Base-by-base conservation (phyloP, 306 rosid species). In the Malus sylvestris region DNA sequence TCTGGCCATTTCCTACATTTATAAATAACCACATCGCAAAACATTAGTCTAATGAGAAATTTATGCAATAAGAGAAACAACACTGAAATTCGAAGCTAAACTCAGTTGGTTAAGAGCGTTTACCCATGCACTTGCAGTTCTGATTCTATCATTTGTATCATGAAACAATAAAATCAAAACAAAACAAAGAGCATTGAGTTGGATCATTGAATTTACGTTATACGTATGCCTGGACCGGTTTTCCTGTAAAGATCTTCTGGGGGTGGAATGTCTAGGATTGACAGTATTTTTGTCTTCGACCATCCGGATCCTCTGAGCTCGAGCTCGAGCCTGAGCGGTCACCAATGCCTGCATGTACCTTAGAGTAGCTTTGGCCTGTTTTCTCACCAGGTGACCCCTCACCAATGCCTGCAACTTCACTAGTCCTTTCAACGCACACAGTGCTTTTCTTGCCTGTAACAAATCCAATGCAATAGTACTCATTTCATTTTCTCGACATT, bases 371-470 rank as follows among this genome's bases (percentile, higher is more conserved):
- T 87, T 89, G 60, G 97, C 97, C 25, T 89, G 96, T 74, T 87
- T 90, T 72, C 97, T 92, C 85, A 94, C 95, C 65, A 92, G 82
- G 79, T 92, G 98, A 40, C 98, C 98, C 79, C 97, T 92, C 67
- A 88, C 96, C 70, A 94, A 76, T 57, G 97, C 98, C 80, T 94
- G 98, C 83, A 94, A 80, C 87, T 91, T 94, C 83, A 94, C 98
- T 46, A 94, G 12, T 52, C 98, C 97, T 78, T 86, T 92, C 59
- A 92, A 81, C 29, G 98, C 98, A 74, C 87, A 75, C 75, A 94
- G 72, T 44, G 98, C 97, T 81, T 92, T 94, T 75, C 93, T 89
- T 63, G 98, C 98, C 98, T 92, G 88, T 60, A 51, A 67, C 71
- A 79, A 3, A 44, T 44, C 22, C 63, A 78, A 53, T 35, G 23